These are phyloP conservation scores for Oidium heveae DNA, from an alignment of 2,329 filamentous ascomycete genomes.

Conservation along the genomic window DNA sequence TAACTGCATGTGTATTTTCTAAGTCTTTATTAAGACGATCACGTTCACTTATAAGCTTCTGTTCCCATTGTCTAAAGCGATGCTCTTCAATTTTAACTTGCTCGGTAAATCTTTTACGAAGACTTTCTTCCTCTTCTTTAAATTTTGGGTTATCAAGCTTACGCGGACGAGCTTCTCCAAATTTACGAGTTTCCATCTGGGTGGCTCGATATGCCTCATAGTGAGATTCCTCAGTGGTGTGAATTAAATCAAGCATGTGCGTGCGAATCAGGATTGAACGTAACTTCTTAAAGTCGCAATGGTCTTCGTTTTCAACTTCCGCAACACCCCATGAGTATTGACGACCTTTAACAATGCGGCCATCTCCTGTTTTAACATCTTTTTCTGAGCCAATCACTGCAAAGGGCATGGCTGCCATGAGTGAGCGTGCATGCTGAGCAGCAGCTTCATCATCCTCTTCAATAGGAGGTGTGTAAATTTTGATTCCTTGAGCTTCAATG, in stretches of 20 bases:
- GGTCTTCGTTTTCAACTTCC: slow-evolving; percentile 98
- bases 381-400: slow-evolving; percentile 98
- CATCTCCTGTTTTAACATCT: slow-evolving; percentile 89
- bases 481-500: slow-evolving; percentile 95
- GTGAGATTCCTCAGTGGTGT: slow-evolving; percentile 97
- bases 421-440: slow-evolving; percentile 74
- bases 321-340: slow-evolving; percentile 99
- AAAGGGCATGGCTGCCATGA: slow-evolving; percentile 96
- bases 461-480: slow-evolving; percentile 93
- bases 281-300: slow-evolving; percentile 99
- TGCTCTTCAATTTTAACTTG: slow-evolving; percentile 99
- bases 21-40: slow-evolving; percentile 99
- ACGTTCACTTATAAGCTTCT: slow-evolving; percentile 97
- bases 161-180: slow-evolving; percentile 85
- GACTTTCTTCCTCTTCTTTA: slow-evolving; percentile 97
- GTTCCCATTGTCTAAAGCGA: slow-evolving; percentile 97
- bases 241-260: slow-evolving; percentile 98
- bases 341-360: slow-evolving; percentile 91
- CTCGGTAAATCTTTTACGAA: slow-evolving; percentile 97
- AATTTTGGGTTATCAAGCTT: slow-evolving; percentile 99
- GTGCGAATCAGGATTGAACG: slow-evolving; percentile 96
- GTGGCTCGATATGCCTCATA: slow-evolving; percentile 98
- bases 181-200: slow-evolving; percentile 99
- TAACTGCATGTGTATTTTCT: slow-evolving; percentile 84
- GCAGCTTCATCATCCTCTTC: slow-evolving; percentile 97